These are phyloP conservation scores for Bidens hawaiensis DNA, from an alignment of 140 eudicot species.

Conservation along the genomic window DNA sequence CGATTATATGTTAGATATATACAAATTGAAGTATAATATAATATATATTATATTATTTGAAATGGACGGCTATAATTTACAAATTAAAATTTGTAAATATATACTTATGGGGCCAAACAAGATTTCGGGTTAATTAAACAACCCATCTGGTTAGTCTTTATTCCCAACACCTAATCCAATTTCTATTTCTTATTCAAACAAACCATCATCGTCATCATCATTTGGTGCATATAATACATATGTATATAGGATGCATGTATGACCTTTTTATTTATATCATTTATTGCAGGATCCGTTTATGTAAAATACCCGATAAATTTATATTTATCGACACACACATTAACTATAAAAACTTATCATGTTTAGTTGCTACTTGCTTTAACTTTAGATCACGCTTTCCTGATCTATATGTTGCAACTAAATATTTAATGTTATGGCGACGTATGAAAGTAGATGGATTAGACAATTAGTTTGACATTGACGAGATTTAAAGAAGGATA, in stretches of 20 bases:
- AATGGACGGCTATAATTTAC: slow-evolving; percentile 14
- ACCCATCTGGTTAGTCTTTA: slow-evolving; percentile 1
- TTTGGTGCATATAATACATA: slow-evolving; percentile 8
- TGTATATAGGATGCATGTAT: slow-evolving; percentile 3
- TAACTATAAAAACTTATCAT: background rate
- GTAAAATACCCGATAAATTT: background rate
- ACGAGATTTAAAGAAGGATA: background rate
- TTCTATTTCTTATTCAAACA: slow-evolving; percentile 13
- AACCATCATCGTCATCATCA: slow-evolving; percentile 16
- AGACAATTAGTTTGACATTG: background rate
- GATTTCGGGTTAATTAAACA: slow-evolving; percentile 19
- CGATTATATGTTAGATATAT: background rate
- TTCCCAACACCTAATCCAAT: slow-evolving; percentile 28
- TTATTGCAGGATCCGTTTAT: background rate
- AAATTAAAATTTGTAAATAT: slow-evolving; percentile 6
- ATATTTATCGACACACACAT: background rate
- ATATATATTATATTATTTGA: slow-evolving; percentile 10
- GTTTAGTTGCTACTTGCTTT: background rate
- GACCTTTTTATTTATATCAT: background rate
- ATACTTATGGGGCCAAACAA: slow-evolving; percentile 21
- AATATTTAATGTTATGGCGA: background rate
- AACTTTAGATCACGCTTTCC: background rate
- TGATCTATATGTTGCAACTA: slow-evolving; percentile 16
- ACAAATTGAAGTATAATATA: slow-evolving; percentile 1
- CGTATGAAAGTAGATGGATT: background rate